Base-by-base conservation (phyloP, 2,329 filamentous ascomycete species). In the Acarospora socialis region DNA sequence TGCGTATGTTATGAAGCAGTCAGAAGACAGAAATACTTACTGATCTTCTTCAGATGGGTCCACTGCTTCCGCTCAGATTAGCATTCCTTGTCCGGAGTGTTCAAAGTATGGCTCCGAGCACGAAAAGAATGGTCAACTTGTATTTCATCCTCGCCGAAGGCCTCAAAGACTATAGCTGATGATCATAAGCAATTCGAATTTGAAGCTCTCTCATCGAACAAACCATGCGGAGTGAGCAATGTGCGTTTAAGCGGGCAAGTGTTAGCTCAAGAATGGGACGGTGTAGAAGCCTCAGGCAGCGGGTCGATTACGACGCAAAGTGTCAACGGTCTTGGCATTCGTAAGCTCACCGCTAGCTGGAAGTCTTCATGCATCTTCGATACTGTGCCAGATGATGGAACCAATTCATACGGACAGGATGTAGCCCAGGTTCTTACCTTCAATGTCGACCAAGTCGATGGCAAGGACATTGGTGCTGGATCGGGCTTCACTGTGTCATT, bases 141-240 rank as follows among this genome's bases (percentile, higher is more conserved):
- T n/a, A n/a, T n/a, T n/a, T n/a, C n/a, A n/a, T n/a, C n/a, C n/a
- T n/a, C n/a, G n/a, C n/a, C n/a, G n/a, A n/a, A n/a, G n/a, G n/a
- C n/a, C n/a, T n/a, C n/a, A n/a, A n/a, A n/a, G n/a, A n/a, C n/a
- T n/a, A n/a, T n/a, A n/a, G n/a, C n/a, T n/a, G n/a, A n/a, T n/a
- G n/a, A n/a, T 10, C 10, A 10, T 19, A 33, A 43, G 40, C 28
- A 22, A 13, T 16, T 37, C 7, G 35, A 30, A 5, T 32, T 43
- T 16, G 27, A 30, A 15, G 34, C 39, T 18, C 24, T 30, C 21
- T 15, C 21, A 6, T 27, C 36, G 7, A 27, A 36, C 23, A 35
- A 27, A 6, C 33, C 38, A 28, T 43, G 40, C 33, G 40, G 35
- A 7, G 38, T 38, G n/a, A 41, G 24, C 30, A 25, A 41, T 21